phyloP scores from a whole-genome alignment of 352 stramenopile genomes.

The Phytophthora sojae region DNA sequence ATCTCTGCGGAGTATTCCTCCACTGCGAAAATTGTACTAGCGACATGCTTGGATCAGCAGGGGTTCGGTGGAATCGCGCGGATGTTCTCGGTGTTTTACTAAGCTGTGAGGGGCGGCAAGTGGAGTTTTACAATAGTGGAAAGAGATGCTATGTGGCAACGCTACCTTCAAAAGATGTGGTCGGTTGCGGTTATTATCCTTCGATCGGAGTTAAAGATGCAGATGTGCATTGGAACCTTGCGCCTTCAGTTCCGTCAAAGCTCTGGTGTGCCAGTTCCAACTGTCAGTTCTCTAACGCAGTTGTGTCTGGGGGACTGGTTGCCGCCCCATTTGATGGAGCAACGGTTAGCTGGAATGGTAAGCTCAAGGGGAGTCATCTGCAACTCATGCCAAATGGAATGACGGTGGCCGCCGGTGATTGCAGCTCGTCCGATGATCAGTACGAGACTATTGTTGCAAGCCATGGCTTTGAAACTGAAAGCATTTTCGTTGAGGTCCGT shows the following conservation, averaged over 20 bases:
- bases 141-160: conserved; percentile 47
- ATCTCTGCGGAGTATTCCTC: conserved; percentile 47
- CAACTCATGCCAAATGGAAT: conserved; percentile 59
- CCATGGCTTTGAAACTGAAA: conserved; percentile 57
- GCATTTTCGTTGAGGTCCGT: conserved; percentile 69
- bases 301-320: conserved; percentile 76
- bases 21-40: conserved; percentile 38
- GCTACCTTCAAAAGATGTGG: conserved; percentile 29
- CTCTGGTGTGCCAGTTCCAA: conserved; percentile 58
- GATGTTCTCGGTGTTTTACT: conserved; percentile 64
- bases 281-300: conserved; percentile 63
- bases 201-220: conserved; percentile 65
- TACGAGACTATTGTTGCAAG: conserved; percentile 70
- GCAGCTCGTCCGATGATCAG: conserved; percentile 45
- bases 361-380: conserved; percentile 60
- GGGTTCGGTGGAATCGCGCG: conserved; percentile 44
- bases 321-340: conserved; percentile 64
- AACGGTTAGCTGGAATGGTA: conserved; percentile 70
- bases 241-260: conserved; percentile 60
- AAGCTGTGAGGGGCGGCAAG: conserved; percentile 65
- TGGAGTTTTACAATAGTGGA: conserved; percentile 66
- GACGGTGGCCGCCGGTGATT: conserved; percentile 65
- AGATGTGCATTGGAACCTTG: conserved; percentile 75
- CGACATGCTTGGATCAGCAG: conserved; percentile 20
- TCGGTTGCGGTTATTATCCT: conserved; percentile 51